A percentile compares a stretch with the other conserved stretches of the same genome.
Conservation (phyloP, 2,329 filamentous ascomycete species). For the Sporothrix pseudoabietina region DNA sequence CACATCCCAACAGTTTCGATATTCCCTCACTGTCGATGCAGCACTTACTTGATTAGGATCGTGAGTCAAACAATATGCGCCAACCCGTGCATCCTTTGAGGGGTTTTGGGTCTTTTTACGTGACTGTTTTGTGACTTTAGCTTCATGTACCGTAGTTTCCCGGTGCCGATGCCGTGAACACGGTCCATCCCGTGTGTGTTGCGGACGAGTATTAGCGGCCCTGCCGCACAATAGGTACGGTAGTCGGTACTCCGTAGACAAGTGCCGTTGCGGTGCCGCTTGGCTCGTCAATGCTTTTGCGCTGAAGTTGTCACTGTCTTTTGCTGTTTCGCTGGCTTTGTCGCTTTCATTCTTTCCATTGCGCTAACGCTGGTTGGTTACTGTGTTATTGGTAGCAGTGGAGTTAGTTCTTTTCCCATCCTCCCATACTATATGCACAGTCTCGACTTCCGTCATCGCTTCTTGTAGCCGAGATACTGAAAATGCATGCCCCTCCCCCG, state of each 20-base stretch:
- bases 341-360: background rate
- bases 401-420: background rate
- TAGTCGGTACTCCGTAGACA: background rate
- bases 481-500: slow-evolving; percentile 6
- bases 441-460: background rate
- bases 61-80: background rate
- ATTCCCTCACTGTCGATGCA: background rate
- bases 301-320: background rate
- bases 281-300: background rate
- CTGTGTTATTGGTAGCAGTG: background rate
- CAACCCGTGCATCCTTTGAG: background rate
- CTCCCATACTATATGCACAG: background rate
- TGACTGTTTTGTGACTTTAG: background rate
- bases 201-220: background rate
- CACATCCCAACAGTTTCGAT: background rate
- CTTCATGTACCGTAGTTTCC: background rate
- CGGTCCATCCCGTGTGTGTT: background rate
- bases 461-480: background rate
- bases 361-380: background rate
- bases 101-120: background rate
- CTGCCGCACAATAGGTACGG: background rate
- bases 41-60: background rate
- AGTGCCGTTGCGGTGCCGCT: background rate
- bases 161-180: background rate
- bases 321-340: background rate